Base-by-base conservation (phyloP, 108 stramenopile genomes). In the Nitzschia inconspicua region DNA sequence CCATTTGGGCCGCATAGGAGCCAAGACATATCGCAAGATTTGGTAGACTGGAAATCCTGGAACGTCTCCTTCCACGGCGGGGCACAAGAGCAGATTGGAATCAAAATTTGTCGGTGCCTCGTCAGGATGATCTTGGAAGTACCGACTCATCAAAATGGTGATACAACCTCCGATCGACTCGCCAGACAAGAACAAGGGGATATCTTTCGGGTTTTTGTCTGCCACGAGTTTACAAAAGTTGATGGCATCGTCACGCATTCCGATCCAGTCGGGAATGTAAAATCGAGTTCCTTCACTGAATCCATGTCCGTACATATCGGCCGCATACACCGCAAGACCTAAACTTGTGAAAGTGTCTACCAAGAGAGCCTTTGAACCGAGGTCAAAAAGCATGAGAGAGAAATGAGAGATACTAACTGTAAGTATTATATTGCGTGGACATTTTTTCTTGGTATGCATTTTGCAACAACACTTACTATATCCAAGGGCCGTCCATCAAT, bases 21-120 rank as follows among this genome's bases (percentile, higher is more conserved):
- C 75, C 49, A 78, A 37, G 3, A 67, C 32, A 53, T 78, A 78
- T 4, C 81, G 70, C 28, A 83, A 32, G 9, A 63, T 44, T n/a
- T 63, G 61, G 22, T 58, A 66, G 11, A 76, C 68, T 10, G 77
- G 74, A 48, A 58, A 64, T 3, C 70, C 62, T 36, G 81, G 81
- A 5, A 83, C 25, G 27, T 83, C 77, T 0, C 77, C 81, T 40
- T 57, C 35, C 61, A 83, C 78, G 8, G 77, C 81, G 0, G 81
- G 81, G 16, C 62, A 65, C 0, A 56, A 37, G 19, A 78, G 43
- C 18, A 78, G 37, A 26, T 68, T 55, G 20, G 70, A 57, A 57
- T 61, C 50, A 49, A 76, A 75, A 24, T 49, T 56, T 8, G 53
- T 50, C 7, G 76, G 72, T 14, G 44, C 48, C 36, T 48, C 55